These are phyloP conservation scores for Phytophthora pinifolia DNA, from an alignment of 352 stramenopile species.

Conservation along the genomic window DNA sequence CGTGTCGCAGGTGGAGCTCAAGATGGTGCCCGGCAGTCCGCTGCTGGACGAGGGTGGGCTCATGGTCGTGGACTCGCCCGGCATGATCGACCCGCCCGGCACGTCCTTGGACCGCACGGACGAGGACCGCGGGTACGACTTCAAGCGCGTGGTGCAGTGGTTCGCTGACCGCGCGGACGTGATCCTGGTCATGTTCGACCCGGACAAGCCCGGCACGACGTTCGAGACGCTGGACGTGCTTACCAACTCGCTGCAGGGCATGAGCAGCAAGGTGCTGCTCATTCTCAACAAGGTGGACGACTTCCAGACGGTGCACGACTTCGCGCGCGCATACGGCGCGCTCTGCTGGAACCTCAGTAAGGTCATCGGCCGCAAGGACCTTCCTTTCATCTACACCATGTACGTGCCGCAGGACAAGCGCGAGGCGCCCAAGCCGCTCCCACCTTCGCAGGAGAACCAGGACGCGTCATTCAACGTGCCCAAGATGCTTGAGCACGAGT, in stretches of 20 bases:
- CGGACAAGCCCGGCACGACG: conserved; percentile 86
- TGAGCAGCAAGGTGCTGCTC: conserved; percentile 82
- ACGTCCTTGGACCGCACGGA: conserved; percentile 62
- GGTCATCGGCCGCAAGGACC: conserved; percentile 83
- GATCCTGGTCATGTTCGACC: conserved; percentile 90
- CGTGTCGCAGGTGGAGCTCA: conserved; percentile 87
- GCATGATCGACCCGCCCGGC: conserved; percentile 87
- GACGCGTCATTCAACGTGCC: conserved; percentile 41
- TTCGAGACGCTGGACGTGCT: conserved; percentile 89
- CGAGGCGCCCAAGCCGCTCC: conserved; percentile 17
- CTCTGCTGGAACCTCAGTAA: conserved; percentile 90
- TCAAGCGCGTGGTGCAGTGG: conserved; percentile 87
- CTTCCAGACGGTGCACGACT: conserved; percentile 86
- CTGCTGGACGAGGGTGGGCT: conserved; percentile 78
- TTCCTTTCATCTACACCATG: conserved; percentile 91
- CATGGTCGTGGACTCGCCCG: conserved; percentile 85
- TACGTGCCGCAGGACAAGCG: conserved; percentile 76
- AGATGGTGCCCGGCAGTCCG: conserved; percentile 64
- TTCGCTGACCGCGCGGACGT: conserved; percentile 85
- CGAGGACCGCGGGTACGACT: conserved; percentile 83
- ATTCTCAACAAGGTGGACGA: conserved; percentile 91
- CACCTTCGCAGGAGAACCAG: conserved; percentile 15
- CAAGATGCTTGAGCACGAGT: conserved; percentile 83
- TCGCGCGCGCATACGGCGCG: conserved; percentile 80
- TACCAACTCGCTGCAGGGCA: conserved; percentile 68